Conservation (phyloP, 495 filamentous ascomycete genomes). For the Filosporella fistucella region DNA sequence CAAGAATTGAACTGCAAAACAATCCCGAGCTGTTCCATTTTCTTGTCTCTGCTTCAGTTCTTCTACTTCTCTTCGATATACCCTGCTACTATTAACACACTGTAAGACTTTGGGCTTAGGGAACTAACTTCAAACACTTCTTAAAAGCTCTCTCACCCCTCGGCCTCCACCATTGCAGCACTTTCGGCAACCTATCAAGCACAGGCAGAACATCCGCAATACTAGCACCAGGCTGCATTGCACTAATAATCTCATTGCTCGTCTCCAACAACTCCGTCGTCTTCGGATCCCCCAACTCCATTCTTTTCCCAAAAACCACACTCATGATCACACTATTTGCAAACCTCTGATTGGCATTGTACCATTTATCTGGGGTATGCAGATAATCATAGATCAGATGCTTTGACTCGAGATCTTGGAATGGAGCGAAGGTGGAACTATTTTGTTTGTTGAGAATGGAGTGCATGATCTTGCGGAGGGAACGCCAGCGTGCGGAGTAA, state of each 20-base stretch:
- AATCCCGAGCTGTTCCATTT: conserved; percentile 5
- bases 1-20: conserved; percentile 6
- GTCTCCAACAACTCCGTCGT: conserved; percentile 5
- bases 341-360: conserved; percentile 41
- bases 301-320: conserved; percentile 23
- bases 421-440: conserved; percentile 29
- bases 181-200: conserved; percentile 29
- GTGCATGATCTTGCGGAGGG: conserved; percentile 35
- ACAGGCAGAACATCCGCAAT: conserved; percentile 33
- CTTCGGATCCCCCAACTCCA: conserved; percentile 15
- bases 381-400: conserved; percentile 34
- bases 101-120: conserved; percentile 6
- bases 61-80: conserved; percentile 6
- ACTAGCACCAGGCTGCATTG: conserved; percentile 5
- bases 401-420: conserved; percentile 36
- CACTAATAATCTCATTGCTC: conserved; percentile 1
- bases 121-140: conserved; percentile 11
- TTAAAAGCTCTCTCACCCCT: conserved; percentile 28
- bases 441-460: conserved; percentile 32
- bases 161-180: conserved; percentile 36
- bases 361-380: conserved; percentile 31
- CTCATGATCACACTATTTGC: conserved; percentile 36
- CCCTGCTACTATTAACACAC: background rate
- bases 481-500: conserved; percentile 25
- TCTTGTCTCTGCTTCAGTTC: background rate